These are phyloP conservation scores for Inonotus obliquus DNA, from an alignment of 1,284 basidiomycete species.

Conservation along the genomic window DNA sequence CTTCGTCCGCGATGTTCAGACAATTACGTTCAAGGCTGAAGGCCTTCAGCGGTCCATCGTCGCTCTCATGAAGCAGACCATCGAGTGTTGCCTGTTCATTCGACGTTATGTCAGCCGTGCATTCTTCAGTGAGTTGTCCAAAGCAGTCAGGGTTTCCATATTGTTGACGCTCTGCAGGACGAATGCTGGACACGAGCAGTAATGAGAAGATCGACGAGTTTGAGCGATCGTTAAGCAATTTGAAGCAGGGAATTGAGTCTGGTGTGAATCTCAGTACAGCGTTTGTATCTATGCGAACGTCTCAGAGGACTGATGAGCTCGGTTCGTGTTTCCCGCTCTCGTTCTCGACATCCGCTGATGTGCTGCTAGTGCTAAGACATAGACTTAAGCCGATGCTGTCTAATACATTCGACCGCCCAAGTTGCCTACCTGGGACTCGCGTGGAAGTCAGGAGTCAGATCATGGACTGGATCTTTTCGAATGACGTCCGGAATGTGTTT, in stretches of 20 bases:
- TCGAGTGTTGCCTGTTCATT: not conserved
- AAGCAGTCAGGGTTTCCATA: not conserved
- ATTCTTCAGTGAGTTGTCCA: not conserved
- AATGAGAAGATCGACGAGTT: conserved; percentile 2
- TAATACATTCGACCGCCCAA: not conserved
- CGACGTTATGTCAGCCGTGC: not conserved
- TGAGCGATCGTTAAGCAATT: not conserved
- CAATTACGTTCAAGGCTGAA: not conserved
- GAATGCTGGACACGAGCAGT: not conserved
- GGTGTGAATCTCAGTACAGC: not conserved
- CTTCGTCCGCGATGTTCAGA: not conserved
- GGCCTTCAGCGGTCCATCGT: not conserved
- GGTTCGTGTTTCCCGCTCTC: not conserved
- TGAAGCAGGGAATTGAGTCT: not conserved
- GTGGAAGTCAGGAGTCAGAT: not conserved
- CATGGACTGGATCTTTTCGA: not conserved
- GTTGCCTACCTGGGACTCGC: not conserved
- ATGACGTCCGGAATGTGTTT: not conserved
- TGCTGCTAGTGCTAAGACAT: not conserved
- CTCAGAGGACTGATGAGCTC: not conserved
- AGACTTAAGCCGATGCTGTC: not conserved
- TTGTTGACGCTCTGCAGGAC: not conserved
- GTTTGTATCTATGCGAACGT: not conserved
- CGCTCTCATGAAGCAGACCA: not conserved
- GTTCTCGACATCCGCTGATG: not conserved